Conservation (phyloP, 768 basidiomycete species). For the Psilocybe cyanescens region DNA sequence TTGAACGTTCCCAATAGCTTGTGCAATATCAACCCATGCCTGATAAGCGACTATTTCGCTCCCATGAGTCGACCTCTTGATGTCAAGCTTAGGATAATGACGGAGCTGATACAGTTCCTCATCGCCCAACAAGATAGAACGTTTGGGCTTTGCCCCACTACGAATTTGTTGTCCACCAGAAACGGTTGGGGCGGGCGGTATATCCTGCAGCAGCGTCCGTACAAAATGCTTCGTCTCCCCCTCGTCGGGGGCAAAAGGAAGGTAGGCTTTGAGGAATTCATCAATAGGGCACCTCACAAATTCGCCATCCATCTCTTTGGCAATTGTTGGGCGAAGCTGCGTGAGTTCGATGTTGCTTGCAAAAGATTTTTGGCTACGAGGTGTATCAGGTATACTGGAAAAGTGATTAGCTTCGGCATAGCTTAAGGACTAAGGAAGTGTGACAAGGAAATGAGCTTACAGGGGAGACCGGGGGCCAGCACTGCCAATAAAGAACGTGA, state of each 20-base stretch:
- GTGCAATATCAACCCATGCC: background rate
- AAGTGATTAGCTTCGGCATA: background rate
- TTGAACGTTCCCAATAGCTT: background rate
- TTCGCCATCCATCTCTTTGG: background rate
- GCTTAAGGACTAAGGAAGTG: too few relatives aligned
- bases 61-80: too few relatives aligned
- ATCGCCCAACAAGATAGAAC: too few relatives aligned
- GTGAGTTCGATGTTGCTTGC: background rate
- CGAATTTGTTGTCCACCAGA: too few relatives aligned
- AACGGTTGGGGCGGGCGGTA: background rate
- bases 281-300: background rate
- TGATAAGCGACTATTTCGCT: background rate
- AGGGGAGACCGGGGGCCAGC: background rate
- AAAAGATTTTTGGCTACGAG: background rate
- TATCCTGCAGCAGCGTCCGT: background rate
- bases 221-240: background rate
- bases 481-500: background rate
- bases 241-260: background rate
- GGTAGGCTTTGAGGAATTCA: background rate
- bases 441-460: too few relatives aligned
- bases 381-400: background rate
- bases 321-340: background rate
- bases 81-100: too few relatives aligned
- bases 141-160: background rate
- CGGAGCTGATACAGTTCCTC: too few relatives aligned